Evolutionary conservation across 306 rosid genomes (phyloP), one percentile per base, ranked within the genome.

Genomic region (Inga leiocalycina): DNA sequence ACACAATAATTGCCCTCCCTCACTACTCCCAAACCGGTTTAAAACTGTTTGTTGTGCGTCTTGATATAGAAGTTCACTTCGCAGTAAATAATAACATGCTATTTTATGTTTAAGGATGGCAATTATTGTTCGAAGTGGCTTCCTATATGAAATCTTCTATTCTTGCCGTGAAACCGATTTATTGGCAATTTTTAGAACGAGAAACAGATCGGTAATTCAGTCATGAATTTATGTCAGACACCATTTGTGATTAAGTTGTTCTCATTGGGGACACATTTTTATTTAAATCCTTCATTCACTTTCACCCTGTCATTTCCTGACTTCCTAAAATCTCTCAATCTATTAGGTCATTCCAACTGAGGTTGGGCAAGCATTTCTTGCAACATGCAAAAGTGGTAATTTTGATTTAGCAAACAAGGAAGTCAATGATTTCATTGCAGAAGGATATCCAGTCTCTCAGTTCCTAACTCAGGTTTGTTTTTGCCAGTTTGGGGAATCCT

Each of bases 361-460:
- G 81, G 93, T 85, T 74, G 93, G 91, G 48, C 84, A 86, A 67
- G 81, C 86, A 48, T 61, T 96, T 85, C 82, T 91, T 77, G 81
- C 81, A 54, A 94, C 99, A 32, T 92, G 98, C 84, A 89, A 77
- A 82, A 88, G 97, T 85, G 95, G 94, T 75, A 92, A 92, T 91
- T 96, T 96, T 88, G 98, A 96, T 86, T 83, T 80, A 62, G 97
- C 98, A 48, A 92, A 96, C 88, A 91, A 94, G 90, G 95, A 92
- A 87, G 99, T 92, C 85, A 89, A 90, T 81, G 87, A 90, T 88
- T 90, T 89, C 75, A 89, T 94, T 74, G 99, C 97, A 46, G 99
- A 96, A 75, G 99, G 99, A 79, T 96, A 96, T 85, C 98, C 99
- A 2, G 98, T 86, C 84, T 87, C 97, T 78, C 99, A 94, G 85